Evolutionary conservation across 192 early-diverging fungal species (phyloP).

Genomic region (Coemansia sp.): DNA sequence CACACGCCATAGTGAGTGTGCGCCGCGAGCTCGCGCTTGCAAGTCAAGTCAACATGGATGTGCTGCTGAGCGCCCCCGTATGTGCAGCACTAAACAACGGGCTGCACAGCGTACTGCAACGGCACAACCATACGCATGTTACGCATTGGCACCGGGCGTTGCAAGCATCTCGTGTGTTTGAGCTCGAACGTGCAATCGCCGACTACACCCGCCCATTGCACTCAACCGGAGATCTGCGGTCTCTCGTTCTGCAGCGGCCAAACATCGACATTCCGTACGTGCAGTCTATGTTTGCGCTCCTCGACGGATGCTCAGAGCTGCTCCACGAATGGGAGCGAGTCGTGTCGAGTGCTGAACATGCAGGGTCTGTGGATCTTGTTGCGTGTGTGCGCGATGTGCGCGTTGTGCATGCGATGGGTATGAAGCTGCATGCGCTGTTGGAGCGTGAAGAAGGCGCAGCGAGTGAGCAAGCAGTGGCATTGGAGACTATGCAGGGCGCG

Average conservation of each 20-base stretch:
- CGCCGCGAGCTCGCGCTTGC: conserved; percentile 13
- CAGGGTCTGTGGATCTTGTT: background rate
- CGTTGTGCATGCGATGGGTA: conserved; percentile 5
- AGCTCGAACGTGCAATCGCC: conserved; percentile 23
- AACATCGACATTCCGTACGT: conserved; percentile 22
- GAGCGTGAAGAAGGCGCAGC: conserved; percentile 5
- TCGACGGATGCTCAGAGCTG: conserved; percentile 24
- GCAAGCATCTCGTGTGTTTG: conserved; percentile 21
- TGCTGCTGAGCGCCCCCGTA: conserved; percentile 14
- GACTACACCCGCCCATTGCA: background rate
- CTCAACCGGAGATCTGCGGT: conserved; percentile 12
- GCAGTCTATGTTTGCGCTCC: conserved; percentile 27
- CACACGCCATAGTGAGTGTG: conserved; percentile 3
- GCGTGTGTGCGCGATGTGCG: conserved; percentile 19
- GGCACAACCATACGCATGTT: background rate
- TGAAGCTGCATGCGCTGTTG: conserved; percentile 19
- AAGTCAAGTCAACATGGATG: background rate
- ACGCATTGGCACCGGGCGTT: conserved; percentile 35
- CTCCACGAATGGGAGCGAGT: conserved; percentile 23
- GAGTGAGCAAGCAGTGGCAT: conserved; percentile 46
- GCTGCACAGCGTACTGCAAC: conserved; percentile 17
- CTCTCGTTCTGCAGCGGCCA: conserved; percentile 37
- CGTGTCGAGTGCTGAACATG: background rate
- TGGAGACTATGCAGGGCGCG: conserved; percentile 27
- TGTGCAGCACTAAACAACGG: conserved; percentile 19